Percentiles rank a stretch among this genome's conserved stretches.
Conservation (phyloP, 2,329 filamentous ascomycete species). For the Corniculantispora saksenae region DNA sequence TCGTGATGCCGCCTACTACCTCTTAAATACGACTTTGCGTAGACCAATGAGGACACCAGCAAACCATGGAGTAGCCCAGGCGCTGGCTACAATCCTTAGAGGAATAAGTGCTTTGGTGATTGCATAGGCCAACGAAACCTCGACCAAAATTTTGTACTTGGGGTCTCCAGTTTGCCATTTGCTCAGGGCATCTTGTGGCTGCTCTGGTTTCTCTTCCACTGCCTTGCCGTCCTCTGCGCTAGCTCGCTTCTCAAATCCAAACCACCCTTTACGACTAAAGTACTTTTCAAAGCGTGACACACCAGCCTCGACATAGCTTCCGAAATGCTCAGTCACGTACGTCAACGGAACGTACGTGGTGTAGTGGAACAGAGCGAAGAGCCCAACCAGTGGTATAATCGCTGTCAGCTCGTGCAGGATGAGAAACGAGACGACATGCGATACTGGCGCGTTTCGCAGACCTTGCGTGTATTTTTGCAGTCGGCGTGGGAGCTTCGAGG, state of each 20-base stretch:
- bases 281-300: constrained; percentile 76
- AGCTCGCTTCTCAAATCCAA: constrained; percentile 56
- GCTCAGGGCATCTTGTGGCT: constrained; percentile 33
- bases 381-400: constrained; percentile 72
- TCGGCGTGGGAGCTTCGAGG: constrained; percentile 61
- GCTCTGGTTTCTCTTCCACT: constrained; percentile 1
- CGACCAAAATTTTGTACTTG: constrained; percentile 60
- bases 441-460: constrained; percentile 74
- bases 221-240: constrained; percentile 9
- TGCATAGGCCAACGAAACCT: constrained; percentile 86
- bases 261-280: constrained; percentile 79
- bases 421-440: constrained; percentile 83
- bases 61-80: constrained; percentile 93
- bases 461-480: constrained; percentile 69
- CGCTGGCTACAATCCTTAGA: constrained; percentile 71
- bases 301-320: constrained; percentile 57
- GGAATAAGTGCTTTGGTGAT: constrained; percentile 86
- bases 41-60: constrained; percentile 62
- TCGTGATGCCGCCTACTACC: constrained; percentile 23
- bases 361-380: constrained; percentile 80
- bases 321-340: constrained; percentile 53
- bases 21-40: constrained; percentile 33
- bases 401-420: constrained; percentile 92
- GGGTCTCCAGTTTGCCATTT: constrained; percentile 41
- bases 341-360: constrained; percentile 68